Evolutionary conservation across 495 filamentous ascomycete genomes (phyloP), one percentile per base, ranked within the genome.

Genomic region (Penicillium arizonense): DNA sequence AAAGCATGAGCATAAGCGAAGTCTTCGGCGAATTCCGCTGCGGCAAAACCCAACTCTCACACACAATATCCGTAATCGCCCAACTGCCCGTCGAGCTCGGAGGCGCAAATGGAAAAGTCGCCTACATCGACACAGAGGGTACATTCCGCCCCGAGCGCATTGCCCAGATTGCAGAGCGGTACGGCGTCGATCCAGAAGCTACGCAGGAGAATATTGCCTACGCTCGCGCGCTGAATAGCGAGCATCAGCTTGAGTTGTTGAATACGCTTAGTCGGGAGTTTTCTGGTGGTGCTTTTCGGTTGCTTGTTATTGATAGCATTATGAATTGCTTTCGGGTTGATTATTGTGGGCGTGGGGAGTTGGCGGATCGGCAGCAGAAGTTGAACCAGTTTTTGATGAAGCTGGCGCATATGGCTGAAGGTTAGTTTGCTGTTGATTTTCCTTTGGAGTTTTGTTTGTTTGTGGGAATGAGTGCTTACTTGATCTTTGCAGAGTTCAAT

Each of bases 71-170:
- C 32, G 80, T 87, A 12, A 76, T 90, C 24, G 81, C 83, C 10
- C 84, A 86, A 56, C 54, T 73, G 8, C 68, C 71, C 6, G 72
- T 77, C 63, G 84, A 86, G 30, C 79, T 86, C 64, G 88, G 87
- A 24, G 88, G 88, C 8, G 88, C 85, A 8, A 85, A 86, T 59
- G 88, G 88, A 24, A 91, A 89, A 61, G 88, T 89, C 36, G 87
- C 87, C 33, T 91, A 89, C 58, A 89, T 91, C 62, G 86, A 91
- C 57, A 90, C 88, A 3, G 88, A 91, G 62, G 88, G 88, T 16
- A 91, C 88, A 0, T 91, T 90, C 58, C 75, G 88, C 34, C 88
- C 88, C 2, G 88, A 91, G 56, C 75, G 79, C 32, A 86, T 87
- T 34, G 73, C 73, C 7, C 87, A 91, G 64, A 90, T 91, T 55